Evolutionary conservation across 1,284 basidiomycete genomes (phyloP), one percentile per base, ranked within the genome.

Genomic region (Abortiporus biennis): DNA sequence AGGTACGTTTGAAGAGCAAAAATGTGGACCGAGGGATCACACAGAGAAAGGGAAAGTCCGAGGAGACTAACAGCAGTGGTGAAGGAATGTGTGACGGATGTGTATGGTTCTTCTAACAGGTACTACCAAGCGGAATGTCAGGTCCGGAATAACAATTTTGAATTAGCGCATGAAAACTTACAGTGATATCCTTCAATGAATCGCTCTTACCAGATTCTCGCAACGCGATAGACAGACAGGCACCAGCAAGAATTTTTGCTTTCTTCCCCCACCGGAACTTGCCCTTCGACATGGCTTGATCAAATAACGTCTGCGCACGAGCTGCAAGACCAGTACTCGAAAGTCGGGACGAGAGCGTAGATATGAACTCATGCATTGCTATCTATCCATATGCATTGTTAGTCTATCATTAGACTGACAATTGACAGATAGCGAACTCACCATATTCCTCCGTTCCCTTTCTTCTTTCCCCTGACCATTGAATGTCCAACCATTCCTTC

Each of bases 201-300:
- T 85, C 80, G 32, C 79, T 76, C 45, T 75, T 77, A 52, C 68
- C 73, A 43, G 71, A 69, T 62, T 86, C 81, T 36, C 85, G 77
- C 25, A 86, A 64, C 4, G 83, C 78, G 44, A 87, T 67, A 17
- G 76, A 71, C 23, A 88, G 64, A 30, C 77, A 72, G 2, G 80
- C 82, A 11, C 77, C 85, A 0, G 82, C 80, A 15, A 74, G 68
- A 30, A 77, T 65, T 57, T 74, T 81, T 13, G 85, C 80, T 50
- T 69, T 78, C 37, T 73, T 69, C 22, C 85, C 85, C 83, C 85
- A 88, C 22, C 73, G 72, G 54, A 76, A 80, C 6, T 64, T 58
- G 13, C 72, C 74, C 29, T 65, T 65, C 21, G 61, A 47, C 74
- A 78, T 83, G 17, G 74, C 75, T 50, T 79, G 76, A 59, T 74